Evolutionary conservation across 2,329 filamentous ascomycete genomes (phyloP).

Genomic region (Ophiocordyceps camponoti-leonardi): DNA sequence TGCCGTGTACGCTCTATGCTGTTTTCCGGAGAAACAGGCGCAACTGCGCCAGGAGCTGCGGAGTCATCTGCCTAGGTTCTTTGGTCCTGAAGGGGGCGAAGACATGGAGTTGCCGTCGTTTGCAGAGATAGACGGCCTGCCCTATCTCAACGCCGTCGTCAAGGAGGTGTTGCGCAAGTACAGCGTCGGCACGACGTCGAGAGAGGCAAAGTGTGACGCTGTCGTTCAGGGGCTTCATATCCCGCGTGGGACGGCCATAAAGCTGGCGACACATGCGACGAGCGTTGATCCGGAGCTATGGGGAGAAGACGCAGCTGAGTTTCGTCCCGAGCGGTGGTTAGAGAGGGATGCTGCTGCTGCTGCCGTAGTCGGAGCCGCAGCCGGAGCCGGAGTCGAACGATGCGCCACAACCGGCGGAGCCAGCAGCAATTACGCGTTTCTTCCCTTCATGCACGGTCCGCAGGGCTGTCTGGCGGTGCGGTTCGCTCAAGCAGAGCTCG

Average conservation of each 20-base stretch:
- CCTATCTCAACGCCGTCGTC: constrained; percentile 23
- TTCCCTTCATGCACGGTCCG: constrained; percentile 56
- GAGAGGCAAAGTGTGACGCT: constrained; percentile 14
- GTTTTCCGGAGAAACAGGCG: constrained; percentile 45
- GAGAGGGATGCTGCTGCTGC: not conserved
- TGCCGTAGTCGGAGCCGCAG: not conserved
- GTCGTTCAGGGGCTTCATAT: constrained; percentile 15
- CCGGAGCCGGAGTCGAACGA: constrained; percentile 3
- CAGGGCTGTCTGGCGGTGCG: constrained; percentile 15
- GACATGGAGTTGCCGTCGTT: not conserved
- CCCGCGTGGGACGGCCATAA: constrained; percentile 17
- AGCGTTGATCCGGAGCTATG: constrained; percentile 15
- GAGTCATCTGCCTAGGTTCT: constrained; percentile 30
- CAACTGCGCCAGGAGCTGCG: constrained; percentile 53
- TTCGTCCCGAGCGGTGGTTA: constrained; percentile 21
- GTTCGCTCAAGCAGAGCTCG: constrained; percentile 46
- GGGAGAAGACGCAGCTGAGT: constrained; percentile 17
- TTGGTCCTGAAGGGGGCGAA: not conserved
- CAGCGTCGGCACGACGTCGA: constrained; percentile 14
- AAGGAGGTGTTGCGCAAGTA: constrained; percentile 24
- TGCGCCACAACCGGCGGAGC: constrained; percentile 6
- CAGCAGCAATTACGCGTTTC: constrained; percentile 44
- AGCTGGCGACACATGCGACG: constrained; percentile 13
- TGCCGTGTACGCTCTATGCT: constrained; percentile 53
- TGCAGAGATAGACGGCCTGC: constrained; percentile 3